A percentile compares a stretch with the other conserved stretches of the same genome.
These are phyloP conservation scores for Helenozyma baotianmanensis DNA, from an alignment of 805 yeast genomes.

Conservation along the genomic window DNA sequence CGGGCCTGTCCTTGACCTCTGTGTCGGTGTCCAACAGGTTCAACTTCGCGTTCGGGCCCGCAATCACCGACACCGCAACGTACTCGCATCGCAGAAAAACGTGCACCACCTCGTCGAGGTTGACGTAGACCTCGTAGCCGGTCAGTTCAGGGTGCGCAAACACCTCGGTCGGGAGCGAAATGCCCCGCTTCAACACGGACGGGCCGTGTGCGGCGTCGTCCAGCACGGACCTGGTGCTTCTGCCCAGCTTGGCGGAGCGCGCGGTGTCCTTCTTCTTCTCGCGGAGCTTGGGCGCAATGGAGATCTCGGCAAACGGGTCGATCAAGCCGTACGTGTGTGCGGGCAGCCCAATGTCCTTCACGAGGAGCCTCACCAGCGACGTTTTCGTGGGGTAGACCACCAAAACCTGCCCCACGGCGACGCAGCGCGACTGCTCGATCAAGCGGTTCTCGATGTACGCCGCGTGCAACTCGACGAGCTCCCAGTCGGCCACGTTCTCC, in stretches of 20 bases:
- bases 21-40: constrained; percentile 8
- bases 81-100: constrained; percentile 35
- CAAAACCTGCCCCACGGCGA: constrained; percentile 52
- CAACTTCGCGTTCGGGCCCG: constrained; percentile 43
- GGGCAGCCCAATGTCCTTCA: constrained; percentile 40
- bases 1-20: constrained; percentile 1
- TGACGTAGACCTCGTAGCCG: constrained; percentile 43
- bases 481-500: constrained; percentile 78
- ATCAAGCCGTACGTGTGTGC: constrained; percentile 47
- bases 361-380: constrained; percentile 57
- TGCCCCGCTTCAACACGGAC: constrained; percentile 46
- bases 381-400: constrained; percentile 63
- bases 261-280: constrained; percentile 18
- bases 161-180: constrained; percentile 50
- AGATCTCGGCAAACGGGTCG: constrained; percentile 61
- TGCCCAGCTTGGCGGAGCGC: constrained; percentile 18
- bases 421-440: constrained; percentile 76
- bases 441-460: constrained; percentile 67
- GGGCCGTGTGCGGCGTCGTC: constrained; percentile 27
- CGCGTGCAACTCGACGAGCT: constrained; percentile 78
- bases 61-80: constrained; percentile 48
- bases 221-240: constrained; percentile 4
- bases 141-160: constrained; percentile 18
- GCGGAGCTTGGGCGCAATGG: constrained; percentile 62
- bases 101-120: constrained; percentile 33